These are phyloP conservation scores for Mycotypha africana DNA, from an alignment of 371 early-diverging fungal species.

Conservation along the genomic window DNA sequence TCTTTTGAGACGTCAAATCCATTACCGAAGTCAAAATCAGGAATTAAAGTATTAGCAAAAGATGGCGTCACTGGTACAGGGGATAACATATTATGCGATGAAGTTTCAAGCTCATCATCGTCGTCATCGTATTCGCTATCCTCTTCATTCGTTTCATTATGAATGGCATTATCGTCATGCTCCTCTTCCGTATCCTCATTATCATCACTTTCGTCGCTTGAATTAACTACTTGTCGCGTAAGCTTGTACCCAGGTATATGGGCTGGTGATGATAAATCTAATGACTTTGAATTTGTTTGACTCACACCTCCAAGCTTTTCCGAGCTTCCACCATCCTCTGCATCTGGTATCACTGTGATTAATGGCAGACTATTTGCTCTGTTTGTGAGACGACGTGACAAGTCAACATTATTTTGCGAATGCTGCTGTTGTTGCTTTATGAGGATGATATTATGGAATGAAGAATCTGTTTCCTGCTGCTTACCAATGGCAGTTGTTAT, in stretches of 20 bases:
- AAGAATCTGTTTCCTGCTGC: slow-evolving; percentile 3
- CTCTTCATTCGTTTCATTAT: slow-evolving; percentile 20
- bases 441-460: slow-evolving; percentile 5
- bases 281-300: slow-evolving; percentile 1
- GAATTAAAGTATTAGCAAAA: slow-evolving; percentile 25
- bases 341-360: slow-evolving; percentile 22
- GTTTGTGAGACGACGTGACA: background rate
- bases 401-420: too few relatives aligned
- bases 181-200: slow-evolving; percentile 22
- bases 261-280: slow-evolving; percentile 4
- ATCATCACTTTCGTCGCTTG: slow-evolving; percentile 43
- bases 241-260: too few relatives aligned
- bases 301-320: background rate
- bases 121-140: slow-evolving; percentile 35
- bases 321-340: slow-evolving; percentile 3
- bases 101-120: slow-evolving; percentile 35
- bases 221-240: slow-evolving; percentile 35
- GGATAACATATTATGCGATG: background rate
- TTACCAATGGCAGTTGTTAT: slow-evolving; percentile 5
- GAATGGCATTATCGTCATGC: too few relatives aligned
- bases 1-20: slow-evolving; percentile 34
- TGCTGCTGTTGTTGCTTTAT: slow-evolving; percentile 5
- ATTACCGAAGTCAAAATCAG: slow-evolving; percentile 47
- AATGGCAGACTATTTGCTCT: slow-evolving; percentile 38
- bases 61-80: background rate